Evolutionary conservation across 495 filamentous ascomycete species (phyloP).

Genomic region (Clohesyomyces aquaticus): DNA sequence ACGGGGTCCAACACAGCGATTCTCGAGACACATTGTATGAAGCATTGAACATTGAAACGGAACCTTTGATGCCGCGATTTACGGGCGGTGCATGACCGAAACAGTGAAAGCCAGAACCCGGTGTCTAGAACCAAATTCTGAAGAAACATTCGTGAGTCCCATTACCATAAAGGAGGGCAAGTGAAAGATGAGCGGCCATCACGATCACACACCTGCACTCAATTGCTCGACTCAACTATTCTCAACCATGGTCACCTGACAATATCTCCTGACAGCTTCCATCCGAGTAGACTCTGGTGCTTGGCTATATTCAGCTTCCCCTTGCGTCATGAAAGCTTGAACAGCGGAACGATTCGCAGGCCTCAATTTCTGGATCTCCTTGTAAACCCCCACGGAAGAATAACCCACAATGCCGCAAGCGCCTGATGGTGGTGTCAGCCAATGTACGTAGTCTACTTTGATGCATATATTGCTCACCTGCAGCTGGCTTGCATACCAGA

Average conservation of each 20-base stretch:
- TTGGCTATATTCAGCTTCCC: constrained; percentile 61
- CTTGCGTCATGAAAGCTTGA: constrained; percentile 69
- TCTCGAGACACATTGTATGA: too few species aligned
- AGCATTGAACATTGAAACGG: too few species aligned
- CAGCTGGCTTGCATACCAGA: constrained; percentile 39
- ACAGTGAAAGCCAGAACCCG: too few species aligned
- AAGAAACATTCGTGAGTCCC: too few species aligned
- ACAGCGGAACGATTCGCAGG: constrained; percentile 69
- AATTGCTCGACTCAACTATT: constrained; percentile 39
- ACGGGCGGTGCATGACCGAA: too few species aligned
- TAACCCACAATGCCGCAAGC: constrained; percentile 27
- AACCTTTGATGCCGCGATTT: too few species aligned
- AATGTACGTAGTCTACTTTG: not conserved
- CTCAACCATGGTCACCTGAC: constrained; percentile 47
- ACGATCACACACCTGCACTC: too few species aligned
- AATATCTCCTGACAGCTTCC: constrained; percentile 64
- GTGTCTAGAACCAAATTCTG: too few species aligned
- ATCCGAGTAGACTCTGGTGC: constrained; percentile 56
- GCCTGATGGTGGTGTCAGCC: constrained; percentile 3
- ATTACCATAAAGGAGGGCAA: too few species aligned
- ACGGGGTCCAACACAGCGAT: too few species aligned
- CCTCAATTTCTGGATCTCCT: constrained; percentile 66
- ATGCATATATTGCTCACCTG: constrained; percentile 18
- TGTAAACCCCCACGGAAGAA: constrained; percentile 62
- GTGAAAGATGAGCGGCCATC: too few species aligned